Evolutionary conservation across 2,329 filamentous ascomycete species (phyloP), one percentile per base, ranked within the genome.

Genomic region (Fonsecaea multimorphosa): DNA sequence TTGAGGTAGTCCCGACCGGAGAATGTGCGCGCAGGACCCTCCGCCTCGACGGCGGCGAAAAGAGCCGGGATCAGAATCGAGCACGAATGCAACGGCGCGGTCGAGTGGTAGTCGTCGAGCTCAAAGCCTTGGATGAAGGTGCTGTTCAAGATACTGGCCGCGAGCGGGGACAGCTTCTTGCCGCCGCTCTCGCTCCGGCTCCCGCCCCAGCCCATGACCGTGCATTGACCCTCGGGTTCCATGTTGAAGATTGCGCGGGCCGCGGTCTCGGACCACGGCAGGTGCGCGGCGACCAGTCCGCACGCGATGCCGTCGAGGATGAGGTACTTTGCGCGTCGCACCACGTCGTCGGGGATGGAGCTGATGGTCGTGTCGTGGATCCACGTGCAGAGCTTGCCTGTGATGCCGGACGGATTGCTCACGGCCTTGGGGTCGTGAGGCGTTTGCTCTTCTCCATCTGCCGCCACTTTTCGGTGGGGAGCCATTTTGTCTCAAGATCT

Each of bases 61-160:
- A 82, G 71, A 0, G 80, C 74, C 0, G 79, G 80, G 1, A 81
- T 66, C 4, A 81, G 34, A 36, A 81, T 73, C 5, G 73, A 71
- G 44, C 75, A 76, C 0, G 74, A 77, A 68, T 82, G 79, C 2
- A 81, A 63, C 0, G 79, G 81, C 0, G 80, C 80, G 31, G 70
- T 70, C 36, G 68, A 73, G 67, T 83, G 80, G 62, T 74, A 82
- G 65, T 82, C 80, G 64, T 82, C 79, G 1, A 83, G 68, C 66
- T 82, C 80, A 38, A 78, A 78, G 1, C 74, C 79, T 69, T 83
- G 80, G 58, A 82, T 79, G 64, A 79, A 80, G 1, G 78, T 74
- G 19, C 77, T 76, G 67, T 83, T 83, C 6, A 83, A 64, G 0
- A 82, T 64, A 0, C 78, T 76, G 0, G 80, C 80, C 2, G 77